Evolutionary conservation across 202 grass and related monocot genomes (phyloP).

Genomic region (Panicum virgatum): DNA sequence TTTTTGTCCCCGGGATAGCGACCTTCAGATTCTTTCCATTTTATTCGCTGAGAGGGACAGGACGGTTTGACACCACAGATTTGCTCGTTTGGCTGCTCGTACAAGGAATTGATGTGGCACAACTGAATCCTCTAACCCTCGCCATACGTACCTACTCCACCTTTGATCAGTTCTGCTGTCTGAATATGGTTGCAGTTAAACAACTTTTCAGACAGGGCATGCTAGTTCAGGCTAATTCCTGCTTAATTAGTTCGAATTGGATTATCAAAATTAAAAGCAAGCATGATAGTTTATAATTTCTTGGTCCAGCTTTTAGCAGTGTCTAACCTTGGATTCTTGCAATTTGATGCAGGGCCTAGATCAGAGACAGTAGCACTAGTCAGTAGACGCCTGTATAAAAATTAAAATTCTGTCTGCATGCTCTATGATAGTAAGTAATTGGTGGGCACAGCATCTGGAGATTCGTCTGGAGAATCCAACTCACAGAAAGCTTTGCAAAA

Average conservation of each 20-base stretch:
- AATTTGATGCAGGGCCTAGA: conserved; percentile 33
- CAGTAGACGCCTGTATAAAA: conserved; percentile 31
- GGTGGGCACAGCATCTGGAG: conserved; percentile 55
- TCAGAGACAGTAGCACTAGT: conserved; percentile 12
- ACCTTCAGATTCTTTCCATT: conserved; percentile 51
- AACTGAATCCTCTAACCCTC: conserved; percentile 42
- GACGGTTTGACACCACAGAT: conserved; percentile 30
- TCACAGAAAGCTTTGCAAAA: conserved; percentile 45
- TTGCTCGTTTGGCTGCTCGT: conserved; percentile 47
- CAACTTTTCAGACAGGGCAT: conserved; percentile 30
- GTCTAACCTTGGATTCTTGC: conserved; percentile 44
- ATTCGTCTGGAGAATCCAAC: conserved; percentile 66
- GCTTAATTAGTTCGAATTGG: background rate
- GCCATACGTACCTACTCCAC: background rate
- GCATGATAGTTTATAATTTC: background rate
- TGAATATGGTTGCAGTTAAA: conserved; percentile 26
- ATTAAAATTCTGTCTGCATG: conserved; percentile 32
- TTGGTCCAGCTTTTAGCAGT: conserved; percentile 18
- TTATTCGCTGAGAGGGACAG: conserved; percentile 49
- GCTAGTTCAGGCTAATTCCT: conserved; percentile 1
- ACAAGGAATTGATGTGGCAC: conserved; percentile 53
- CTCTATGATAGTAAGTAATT: conserved; percentile 34
- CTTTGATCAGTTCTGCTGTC: conserved; percentile 15
- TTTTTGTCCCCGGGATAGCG: conserved; percentile 42
- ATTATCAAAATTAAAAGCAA: background rate